Evolutionary conservation across 1,139 yeast species (phyloP).

Genomic region (Candida tetrigidarum): DNA sequence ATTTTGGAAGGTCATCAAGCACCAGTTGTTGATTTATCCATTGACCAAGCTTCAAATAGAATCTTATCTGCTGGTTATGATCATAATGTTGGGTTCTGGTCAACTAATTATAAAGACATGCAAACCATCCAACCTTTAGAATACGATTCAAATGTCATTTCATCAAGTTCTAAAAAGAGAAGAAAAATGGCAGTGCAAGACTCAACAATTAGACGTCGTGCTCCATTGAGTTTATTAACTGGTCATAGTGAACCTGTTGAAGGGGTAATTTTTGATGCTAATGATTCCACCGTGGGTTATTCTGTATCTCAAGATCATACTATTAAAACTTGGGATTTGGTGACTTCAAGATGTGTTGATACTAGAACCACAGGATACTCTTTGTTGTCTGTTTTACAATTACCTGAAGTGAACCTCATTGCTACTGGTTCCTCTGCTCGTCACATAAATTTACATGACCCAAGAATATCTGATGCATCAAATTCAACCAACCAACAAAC

Average conservation of each 20-base stretch:
- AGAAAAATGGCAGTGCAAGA: slow-evolving; percentile 81
- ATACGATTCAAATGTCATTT: slow-evolving; percentile 50
- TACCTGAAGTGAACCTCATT: slow-evolving; percentile 67
- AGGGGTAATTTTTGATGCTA: slow-evolving; percentile 72
- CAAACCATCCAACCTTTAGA: slow-evolving; percentile 68
- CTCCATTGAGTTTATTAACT: slow-evolving; percentile 76
- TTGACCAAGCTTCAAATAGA: slow-evolving; percentile 51
- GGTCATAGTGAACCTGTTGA: slow-evolving; percentile 90
- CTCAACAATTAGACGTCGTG: slow-evolving; percentile 75
- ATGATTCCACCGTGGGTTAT: slow-evolving; percentile 81
- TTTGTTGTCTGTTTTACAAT: slow-evolving; percentile 70
- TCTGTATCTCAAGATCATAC: slow-evolving; percentile 97
- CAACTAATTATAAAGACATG: slow-evolving; percentile 84
- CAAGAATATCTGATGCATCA: slow-evolving; percentile 58
- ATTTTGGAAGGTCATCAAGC: slow-evolving; percentile 89
- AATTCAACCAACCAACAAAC: slow-evolving; percentile 44
- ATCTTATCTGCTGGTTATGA: slow-evolving; percentile 89
- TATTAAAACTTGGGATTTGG: slow-evolving; percentile 94
- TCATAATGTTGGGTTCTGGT: slow-evolving; percentile 84
- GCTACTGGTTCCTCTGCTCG: slow-evolving; percentile 97
- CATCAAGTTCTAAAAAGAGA: slow-evolving; percentile 89
- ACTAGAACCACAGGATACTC: slow-evolving; percentile 91
- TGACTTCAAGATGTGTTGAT: slow-evolving; percentile 81
- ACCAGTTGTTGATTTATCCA: slow-evolving; percentile 79
- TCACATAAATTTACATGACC: slow-evolving; percentile 92